Percentiles rank a stretch among this genome's conserved stretches.
These are phyloP conservation scores for Lolium multiflorum DNA, from an alignment of 176 grass and related monocot species.

Conservation along the genomic window DNA sequence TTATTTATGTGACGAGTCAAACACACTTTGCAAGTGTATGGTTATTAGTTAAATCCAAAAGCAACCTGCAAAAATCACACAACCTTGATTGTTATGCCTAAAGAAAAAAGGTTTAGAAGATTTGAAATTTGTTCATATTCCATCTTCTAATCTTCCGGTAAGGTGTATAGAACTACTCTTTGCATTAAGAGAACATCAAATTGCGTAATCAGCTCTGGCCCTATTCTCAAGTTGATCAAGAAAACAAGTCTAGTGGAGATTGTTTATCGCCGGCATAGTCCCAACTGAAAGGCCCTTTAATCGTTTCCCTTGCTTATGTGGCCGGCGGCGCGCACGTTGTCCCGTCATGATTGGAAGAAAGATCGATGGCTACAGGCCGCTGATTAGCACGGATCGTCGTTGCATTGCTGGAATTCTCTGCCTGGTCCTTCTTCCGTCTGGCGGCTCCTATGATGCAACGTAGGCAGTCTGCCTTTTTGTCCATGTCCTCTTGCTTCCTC, in stretches of 20 bases:
- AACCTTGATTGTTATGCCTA: neutral
- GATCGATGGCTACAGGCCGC: constrained; percentile 43
- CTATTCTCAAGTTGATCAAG: neutral
- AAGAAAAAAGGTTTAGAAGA: neutral
- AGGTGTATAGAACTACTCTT: neutral
- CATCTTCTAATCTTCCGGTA: neutral
- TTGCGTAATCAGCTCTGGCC: neutral
- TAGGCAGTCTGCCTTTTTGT: constrained; percentile 3
- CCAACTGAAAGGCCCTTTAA: constrained; percentile 43
- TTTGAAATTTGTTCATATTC: neutral
- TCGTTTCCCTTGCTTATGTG: constrained; percentile 51
- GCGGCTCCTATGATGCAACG: neutral
- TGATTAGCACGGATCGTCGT: constrained; percentile 28
- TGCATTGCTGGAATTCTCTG: constrained; percentile 39
- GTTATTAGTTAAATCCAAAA: too few relatives aligned
- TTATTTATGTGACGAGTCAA: too few relatives aligned
- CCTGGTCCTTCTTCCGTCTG: neutral
- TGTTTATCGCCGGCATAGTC: neutral
- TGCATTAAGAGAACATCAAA: neutral
- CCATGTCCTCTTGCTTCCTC: constrained; percentile 6
- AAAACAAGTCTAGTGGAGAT: neutral
- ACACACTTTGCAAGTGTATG: too few relatives aligned
- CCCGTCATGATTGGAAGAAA: neutral
- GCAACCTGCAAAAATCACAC: too few relatives aligned
- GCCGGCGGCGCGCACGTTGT: constrained; percentile 41